Conservation (phyloP, 2,329 filamentous ascomycete genomes). For the Colletotrichum godetiae region DNA sequence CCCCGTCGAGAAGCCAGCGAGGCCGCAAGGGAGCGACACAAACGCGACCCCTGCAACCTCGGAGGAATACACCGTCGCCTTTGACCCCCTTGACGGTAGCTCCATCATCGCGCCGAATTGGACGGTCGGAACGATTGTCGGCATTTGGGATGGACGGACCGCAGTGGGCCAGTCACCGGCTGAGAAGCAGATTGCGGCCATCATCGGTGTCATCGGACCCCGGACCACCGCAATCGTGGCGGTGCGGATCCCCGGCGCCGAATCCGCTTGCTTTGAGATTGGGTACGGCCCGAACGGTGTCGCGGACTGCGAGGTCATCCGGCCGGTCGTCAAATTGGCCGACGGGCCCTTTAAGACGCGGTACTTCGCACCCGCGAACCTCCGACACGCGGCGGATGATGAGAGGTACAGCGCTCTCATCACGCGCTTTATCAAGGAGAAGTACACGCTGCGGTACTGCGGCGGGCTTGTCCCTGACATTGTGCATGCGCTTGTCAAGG, state of each 20-base stretch:
- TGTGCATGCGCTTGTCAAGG: constrained; percentile 69
- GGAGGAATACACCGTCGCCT: constrained; percentile 68
- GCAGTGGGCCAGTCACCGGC: constrained; percentile 54
- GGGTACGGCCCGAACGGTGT: constrained; percentile 44
- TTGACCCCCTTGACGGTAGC: constrained; percentile 73
- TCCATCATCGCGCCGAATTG: constrained; percentile 70
- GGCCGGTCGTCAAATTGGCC: constrained; percentile 51
- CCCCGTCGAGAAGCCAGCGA: constrained; percentile 56
- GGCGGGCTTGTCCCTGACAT: constrained; percentile 72
- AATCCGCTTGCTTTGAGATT: constrained; percentile 62
- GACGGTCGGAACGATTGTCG: constrained; percentile 69
- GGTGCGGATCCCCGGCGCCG: constrained; percentile 55
- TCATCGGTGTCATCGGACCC: constrained; percentile 66
- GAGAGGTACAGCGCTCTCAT: constrained; percentile 61
- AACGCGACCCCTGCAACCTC: neutral
- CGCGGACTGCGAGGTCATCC: constrained; percentile 52
- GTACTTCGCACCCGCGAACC: constrained; percentile 73
- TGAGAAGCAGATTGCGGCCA: constrained; percentile 57
- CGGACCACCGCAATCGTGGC: constrained; percentile 68
- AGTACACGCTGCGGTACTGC: constrained; percentile 70
- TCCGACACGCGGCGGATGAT: constrained; percentile 66
- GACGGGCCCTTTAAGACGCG: constrained; percentile 56
- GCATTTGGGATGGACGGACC: constrained; percentile 65
- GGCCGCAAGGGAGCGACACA: neutral
- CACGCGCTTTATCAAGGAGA: constrained; percentile 58